Evolutionary conservation across 495 filamentous ascomycete species (phyloP), one percentile per base, ranked within the genome.

Genomic region (Penicillium diatomitis): DNA sequence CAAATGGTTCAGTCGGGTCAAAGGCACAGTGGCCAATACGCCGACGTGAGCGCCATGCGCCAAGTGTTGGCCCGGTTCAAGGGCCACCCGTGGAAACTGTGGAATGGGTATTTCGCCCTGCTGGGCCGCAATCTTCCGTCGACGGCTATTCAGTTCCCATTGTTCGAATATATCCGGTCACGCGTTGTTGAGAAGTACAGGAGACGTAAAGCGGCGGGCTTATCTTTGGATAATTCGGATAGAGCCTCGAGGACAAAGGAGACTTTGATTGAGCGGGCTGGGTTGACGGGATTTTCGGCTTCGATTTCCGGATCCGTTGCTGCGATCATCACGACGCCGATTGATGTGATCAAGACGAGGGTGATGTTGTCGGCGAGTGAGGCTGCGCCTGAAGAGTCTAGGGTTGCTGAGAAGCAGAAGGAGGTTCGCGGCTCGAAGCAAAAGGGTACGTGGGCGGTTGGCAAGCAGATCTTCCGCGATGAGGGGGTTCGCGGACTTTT

Each of bases 131-230:
- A 95, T 57, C 56, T 96, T 9, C 90, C 88, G 0, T 92, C 88
- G 52, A 94, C 88, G 10, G 87, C 86, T 5, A 68, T 95, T 54
- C 88, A 95, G 54, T 96, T 95, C 56, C 89, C 90, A 8, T 67
- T 94, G 54, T 95, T 91, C 57, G 89, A 95, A 67, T 72, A 72
- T 50, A 43, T 87, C 36, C 83, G 74, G 43, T 54, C 65, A 31
- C 46, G 40, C 5, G 61, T 81, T 10, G 60, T 68, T 47, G 51
- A 76, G 7, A 63, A 62, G 39, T 48, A 74, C 40, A 41, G 49
- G 31, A 27, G 29, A 32, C 44, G 49, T 46, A 68, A 44, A 41
- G 62, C 31, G 37, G 38, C 5, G n/a, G 34, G 20, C 32, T 45
- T n/a, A 0, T 42, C 4, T 3, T 20, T 2, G 20, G 38, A n/a